Evolutionary conservation across 306 rosid genomes (phyloP), one percentile per base, ranked within the genome.

Genomic region (Oemleria cerasiformis): DNA sequence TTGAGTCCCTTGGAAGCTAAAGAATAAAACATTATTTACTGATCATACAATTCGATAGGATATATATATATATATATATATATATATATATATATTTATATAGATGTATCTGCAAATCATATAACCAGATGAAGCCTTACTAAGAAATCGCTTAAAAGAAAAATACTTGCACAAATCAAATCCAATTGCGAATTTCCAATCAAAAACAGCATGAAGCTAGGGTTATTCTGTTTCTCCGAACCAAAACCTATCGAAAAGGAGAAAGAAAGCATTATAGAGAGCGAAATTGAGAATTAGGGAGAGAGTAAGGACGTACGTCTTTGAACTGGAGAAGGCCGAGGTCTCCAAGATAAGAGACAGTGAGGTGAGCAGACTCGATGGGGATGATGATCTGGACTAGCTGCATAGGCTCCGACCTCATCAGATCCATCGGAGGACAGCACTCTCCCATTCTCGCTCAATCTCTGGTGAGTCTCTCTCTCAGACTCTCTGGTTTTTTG

Each of bases 361-460:
- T 87, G 78, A 71, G 79, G 61, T 91, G 99, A 71, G 99, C 91
- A 42, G 97, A 86, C 85, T 95, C 99, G 58, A 91, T 86, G 57
- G 99, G 99, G 63, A 95, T 84, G 88, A 95, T 95, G 85, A 95
- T 90, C 86, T 91, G 99, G 69, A 95, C 84, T 9, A 95, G 92
- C 70, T 95, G 99, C 99, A 95, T 95, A 75, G 97, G 78, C 88
- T 95, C 99, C 66, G 99, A 95, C 77, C 99, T 85, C 86, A 95
- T 86, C 65, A 95, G 97, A 89, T 91, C 92, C 99, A 91, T 91
- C 76, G 92, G 91, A 40, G 97, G 99, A 50, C 91, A 91, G 78
- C 99, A 88, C 7, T 96, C 97, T 16, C 88, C 90, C 96, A 89
- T 89, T 59, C 25, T 78, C 82, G 41, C 81, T 49, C 82, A 53